Evolutionary conservation across 768 basidiomycete species (phyloP).

Genomic region (Pulveroboletus sp.): DNA sequence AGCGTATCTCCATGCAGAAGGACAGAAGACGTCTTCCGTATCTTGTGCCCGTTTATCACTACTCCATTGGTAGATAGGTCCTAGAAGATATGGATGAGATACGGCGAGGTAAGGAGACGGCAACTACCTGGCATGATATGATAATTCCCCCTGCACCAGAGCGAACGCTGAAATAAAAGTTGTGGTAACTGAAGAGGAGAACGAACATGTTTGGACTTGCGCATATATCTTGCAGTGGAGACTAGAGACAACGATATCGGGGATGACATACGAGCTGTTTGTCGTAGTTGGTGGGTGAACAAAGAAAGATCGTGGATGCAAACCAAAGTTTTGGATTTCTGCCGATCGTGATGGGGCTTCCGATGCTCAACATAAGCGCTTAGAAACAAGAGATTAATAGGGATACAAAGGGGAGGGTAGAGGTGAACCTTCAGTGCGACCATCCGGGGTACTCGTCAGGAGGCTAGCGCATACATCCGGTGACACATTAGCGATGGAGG

Average conservation of each 20-base stretch:
- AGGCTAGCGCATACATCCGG: conserved; percentile 67
- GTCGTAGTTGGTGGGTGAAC: neutral
- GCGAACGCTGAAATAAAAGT: conserved; percentile 44
- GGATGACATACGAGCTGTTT: conserved; percentile 54
- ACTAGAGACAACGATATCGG: conserved; percentile 59
- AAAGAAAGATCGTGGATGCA: neutral
- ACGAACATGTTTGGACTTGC: conserved; percentile 35
- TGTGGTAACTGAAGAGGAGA: neutral
- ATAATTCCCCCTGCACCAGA: conserved; percentile 69
- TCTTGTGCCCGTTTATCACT: conserved; percentile 61
- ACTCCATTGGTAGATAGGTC: conserved; percentile 77
- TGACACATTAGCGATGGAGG: conserved; percentile 4
- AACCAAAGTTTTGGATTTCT: conserved; percentile 69
- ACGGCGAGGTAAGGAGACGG: neutral
- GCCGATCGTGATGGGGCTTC: conserved; percentile 64
- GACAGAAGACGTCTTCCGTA: conserved; percentile 63
- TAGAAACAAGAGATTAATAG: conserved; percentile 1
- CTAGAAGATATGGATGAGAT: conserved; percentile 32
- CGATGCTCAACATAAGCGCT: conserved; percentile 60
- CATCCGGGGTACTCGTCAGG: conserved; percentile 51
- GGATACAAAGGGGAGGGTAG: neutral
- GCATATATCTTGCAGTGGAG: conserved; percentile 79
- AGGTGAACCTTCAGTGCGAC: conserved; percentile 57
- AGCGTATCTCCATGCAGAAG: conserved; percentile 74
- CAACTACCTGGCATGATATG: conserved; percentile 68